Evolutionary conservation across 1,284 basidiomycete genomes (phyloP).

Genomic region (Cryptococcus jaspeensis): DNA sequence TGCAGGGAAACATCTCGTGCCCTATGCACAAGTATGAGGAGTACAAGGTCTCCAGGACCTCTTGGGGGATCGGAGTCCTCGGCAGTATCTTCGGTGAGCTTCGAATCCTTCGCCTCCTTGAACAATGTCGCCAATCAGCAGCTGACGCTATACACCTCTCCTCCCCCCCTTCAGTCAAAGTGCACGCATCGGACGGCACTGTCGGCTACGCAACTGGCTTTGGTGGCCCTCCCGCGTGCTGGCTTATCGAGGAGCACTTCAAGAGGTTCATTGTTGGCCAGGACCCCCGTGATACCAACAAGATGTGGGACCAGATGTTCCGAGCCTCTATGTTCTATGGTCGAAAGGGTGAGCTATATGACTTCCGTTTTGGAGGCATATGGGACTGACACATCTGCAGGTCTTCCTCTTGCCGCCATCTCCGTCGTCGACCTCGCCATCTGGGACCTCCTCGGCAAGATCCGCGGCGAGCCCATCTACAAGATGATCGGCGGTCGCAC

Average conservation of each 20-base stretch:
- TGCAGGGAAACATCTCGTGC: constrained; percentile 50
- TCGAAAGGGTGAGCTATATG: constrained; percentile 49
- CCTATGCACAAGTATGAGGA: constrained; percentile 56
- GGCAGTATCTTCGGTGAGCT: constrained; percentile 53
- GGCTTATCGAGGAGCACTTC: constrained; percentile 59
- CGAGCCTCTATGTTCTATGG: constrained; percentile 58
- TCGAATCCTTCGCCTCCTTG: no score
- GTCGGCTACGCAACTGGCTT: constrained; percentile 57
- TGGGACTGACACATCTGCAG: constrained; percentile 19
- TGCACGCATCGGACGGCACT: constrained; percentile 56
- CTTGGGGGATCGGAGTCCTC: constrained; percentile 53
- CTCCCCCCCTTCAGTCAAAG: constrained; percentile 35
- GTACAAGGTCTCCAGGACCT: constrained; percentile 54
- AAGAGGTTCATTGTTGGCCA: constrained; percentile 57
- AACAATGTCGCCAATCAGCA: not conserved
- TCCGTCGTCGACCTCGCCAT: constrained; percentile 58
- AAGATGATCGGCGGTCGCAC: constrained; percentile 59
- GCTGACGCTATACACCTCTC: not conserved
- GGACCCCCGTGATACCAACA: constrained; percentile 56
- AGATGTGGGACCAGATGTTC: constrained; percentile 56
- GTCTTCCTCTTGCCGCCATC: constrained; percentile 56
- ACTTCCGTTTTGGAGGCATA: not conserved
- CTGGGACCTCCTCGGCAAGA: constrained; percentile 59
- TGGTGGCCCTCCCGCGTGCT: constrained; percentile 59
- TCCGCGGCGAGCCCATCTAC: constrained; percentile 59